phyloP scores from a whole-genome alignment of 495 filamentous ascomycete species.

The Oleoguttula mirabilis region DNA sequence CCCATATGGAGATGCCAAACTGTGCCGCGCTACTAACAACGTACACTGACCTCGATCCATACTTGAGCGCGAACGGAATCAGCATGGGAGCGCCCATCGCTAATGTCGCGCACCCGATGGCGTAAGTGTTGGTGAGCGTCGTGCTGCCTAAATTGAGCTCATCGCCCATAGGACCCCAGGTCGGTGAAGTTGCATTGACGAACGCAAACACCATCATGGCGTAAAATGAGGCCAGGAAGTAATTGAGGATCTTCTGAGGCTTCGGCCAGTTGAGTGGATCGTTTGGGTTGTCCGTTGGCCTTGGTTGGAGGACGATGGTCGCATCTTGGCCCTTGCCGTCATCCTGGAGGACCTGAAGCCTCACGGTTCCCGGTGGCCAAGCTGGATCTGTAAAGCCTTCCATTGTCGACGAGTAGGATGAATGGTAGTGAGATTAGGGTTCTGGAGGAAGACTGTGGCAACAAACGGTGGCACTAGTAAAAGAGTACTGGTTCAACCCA shows the following conservation, averaged over 20 bases:
- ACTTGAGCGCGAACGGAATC: conserved; percentile 37
- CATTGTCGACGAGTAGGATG: no score
- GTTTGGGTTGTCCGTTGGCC: conserved; percentile 12
- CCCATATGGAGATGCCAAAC: conserved; percentile 32
- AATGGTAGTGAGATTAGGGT: no score
- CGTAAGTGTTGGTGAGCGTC: conserved; percentile 32
- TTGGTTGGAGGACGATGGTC: conserved; percentile 15
- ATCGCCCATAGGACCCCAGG: conserved; percentile 32
- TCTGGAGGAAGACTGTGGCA: no score
- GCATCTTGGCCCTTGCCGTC: neutral
- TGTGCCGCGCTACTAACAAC: conserved; percentile 30
- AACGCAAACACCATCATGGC: conserved; percentile 31
- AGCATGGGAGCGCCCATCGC: conserved; percentile 34
- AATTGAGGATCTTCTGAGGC: conserved; percentile 31
- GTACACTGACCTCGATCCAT: conserved; percentile 36
- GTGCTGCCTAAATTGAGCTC: conserved; percentile 31
- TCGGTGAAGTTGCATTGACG: conserved; percentile 32
- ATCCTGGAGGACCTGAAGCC: conserved; percentile 6
- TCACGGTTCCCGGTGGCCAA: conserved; percentile 16
- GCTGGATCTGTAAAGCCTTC: conserved; percentile 4
- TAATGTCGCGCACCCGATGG: conserved; percentile 30
- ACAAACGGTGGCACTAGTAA: no score
- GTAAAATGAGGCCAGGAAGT: conserved; percentile 32
- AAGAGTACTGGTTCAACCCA: no score
- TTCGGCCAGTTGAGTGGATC: conserved; percentile 17